A percentile compares a stretch with the other conserved stretches of the same genome.
phyloP scores from a whole-genome alignment of 2,329 filamentous ascomycete genomes.

The Fusarium hostae region DNA sequence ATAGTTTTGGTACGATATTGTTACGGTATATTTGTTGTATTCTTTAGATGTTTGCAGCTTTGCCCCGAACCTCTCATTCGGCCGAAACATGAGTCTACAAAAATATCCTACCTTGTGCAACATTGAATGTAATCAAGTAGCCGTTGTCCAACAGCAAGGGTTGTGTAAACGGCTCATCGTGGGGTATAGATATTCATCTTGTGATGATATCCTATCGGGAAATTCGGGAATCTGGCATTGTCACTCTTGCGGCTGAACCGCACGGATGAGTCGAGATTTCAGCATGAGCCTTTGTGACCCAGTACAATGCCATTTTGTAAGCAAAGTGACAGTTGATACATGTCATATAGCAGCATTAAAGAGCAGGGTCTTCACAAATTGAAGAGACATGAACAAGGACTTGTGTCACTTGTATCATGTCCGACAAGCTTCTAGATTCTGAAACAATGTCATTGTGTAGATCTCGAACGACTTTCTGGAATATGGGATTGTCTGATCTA shows the following conservation, averaged over 20 bases:
- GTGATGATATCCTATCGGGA: conserved; percentile 6
- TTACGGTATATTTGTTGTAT: rapidly evolving
- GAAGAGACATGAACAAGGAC: too few species aligned
- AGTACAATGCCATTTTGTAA: not conserved
- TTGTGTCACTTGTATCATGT: not conserved
- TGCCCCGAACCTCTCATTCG: not conserved
- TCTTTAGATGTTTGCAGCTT: rapidly evolving
- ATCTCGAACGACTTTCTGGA: conserved; percentile 26
- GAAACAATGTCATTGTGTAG: conserved; percentile 7
- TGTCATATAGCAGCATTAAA: not conserved
- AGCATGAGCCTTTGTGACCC: not conserved
- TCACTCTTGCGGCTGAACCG: conserved; percentile 18
- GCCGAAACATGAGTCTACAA: too few species aligned
- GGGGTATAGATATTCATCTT: conserved; percentile 9
- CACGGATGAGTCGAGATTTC: conserved; percentile 9
- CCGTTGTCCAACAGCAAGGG: not conserved
- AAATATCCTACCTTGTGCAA: not conserved
- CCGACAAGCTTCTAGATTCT: not conserved
- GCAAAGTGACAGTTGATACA: not conserved
- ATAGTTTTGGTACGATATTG: not conserved
- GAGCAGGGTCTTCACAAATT: not conserved
- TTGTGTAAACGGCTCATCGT: not conserved
- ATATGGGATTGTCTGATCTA: conserved; percentile 16
- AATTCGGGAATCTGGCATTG: conserved; percentile 20
- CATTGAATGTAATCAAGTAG: too few species aligned